Conservation (phyloP, 2,329 filamentous ascomycete species). For the Pseudopithomyces chartarum region DNA sequence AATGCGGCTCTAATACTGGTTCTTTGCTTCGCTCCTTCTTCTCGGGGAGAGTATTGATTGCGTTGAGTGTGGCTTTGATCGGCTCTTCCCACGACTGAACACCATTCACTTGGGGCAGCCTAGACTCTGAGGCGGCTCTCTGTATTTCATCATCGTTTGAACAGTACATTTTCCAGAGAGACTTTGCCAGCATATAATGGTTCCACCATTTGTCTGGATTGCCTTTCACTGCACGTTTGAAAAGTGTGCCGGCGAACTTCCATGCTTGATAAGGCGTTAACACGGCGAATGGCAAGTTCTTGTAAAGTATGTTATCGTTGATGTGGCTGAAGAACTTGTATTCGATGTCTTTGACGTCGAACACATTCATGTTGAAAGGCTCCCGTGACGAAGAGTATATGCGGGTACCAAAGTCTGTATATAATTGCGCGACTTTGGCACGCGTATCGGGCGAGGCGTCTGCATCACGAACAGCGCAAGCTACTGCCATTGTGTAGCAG, state of each 20-base stretch:
- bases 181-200: constrained; percentile 73
- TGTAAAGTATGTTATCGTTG: constrained; percentile 55
- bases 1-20: constrained; percentile 87
- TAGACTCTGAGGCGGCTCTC: constrained; percentile 36
- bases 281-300: constrained; percentile 61
- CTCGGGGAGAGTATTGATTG: constrained; percentile 66
- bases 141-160: constrained; percentile 46
- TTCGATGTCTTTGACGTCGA: constrained; percentile 62
- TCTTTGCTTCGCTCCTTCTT: constrained; percentile 69
- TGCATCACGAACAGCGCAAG: constrained; percentile 62
- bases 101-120: constrained; percentile 25
- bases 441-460: constrained; percentile 60
- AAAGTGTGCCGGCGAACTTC: constrained; percentile 67
- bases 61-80: constrained; percentile 61
- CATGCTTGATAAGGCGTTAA: constrained; percentile 66
- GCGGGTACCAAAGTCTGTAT: constrained; percentile 70
- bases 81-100: constrained; percentile 52
- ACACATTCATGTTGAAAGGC: constrained; percentile 71
- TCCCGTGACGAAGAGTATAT: constrained; percentile 71
- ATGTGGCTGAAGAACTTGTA: constrained; percentile 64
- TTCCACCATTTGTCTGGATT: constrained; percentile 68
- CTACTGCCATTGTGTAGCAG: constrained; percentile 72
- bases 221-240: constrained; percentile 62
- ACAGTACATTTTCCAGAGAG: constrained; percentile 72
- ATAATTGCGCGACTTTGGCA: constrained; percentile 66